phyloP scores from a whole-genome alignment of 192 early-diverging fungal species.

The Mortierella claussenii region DNA sequence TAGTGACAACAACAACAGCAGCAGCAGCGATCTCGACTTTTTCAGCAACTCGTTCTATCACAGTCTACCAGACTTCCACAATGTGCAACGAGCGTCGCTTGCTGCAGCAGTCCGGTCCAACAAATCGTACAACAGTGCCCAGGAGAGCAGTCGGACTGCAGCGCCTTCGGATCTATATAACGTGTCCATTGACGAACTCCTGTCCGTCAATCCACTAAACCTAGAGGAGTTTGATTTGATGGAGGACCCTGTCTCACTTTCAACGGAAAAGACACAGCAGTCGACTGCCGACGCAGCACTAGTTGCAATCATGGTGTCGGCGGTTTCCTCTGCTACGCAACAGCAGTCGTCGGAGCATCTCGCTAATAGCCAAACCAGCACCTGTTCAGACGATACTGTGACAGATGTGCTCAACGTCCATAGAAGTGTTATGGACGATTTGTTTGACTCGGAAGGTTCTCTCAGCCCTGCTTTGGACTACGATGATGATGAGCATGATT shows the following conservation, averaged over 20 bases:
- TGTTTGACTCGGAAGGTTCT: not conserved
- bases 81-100: not conserved
- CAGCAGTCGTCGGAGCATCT: not conserved
- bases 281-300: not conserved
- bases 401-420: not conserved
- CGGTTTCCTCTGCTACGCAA: not conserved
- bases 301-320: not conserved
- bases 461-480: not conserved
- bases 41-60: constrained; percentile 32
- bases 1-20: not conserved
- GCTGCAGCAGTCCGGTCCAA: constrained; percentile 8
- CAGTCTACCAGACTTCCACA: constrained; percentile 1
- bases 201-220: constrained; percentile 21
- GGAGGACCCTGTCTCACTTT: not conserved
- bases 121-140: not conserved
- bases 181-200: constrained; percentile 20
- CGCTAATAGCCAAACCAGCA: not conserved
- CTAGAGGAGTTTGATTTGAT: constrained; percentile 5
- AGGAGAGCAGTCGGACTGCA: constrained; percentile 11
- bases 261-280: not conserved
- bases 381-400: not conserved
- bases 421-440: not conserved
- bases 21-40: constrained; percentile 4
- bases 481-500: not conserved
- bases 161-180: constrained; percentile 37